Conservation (phyloP, 768 basidiomycete species). For the Mycena belliarum region DNA sequence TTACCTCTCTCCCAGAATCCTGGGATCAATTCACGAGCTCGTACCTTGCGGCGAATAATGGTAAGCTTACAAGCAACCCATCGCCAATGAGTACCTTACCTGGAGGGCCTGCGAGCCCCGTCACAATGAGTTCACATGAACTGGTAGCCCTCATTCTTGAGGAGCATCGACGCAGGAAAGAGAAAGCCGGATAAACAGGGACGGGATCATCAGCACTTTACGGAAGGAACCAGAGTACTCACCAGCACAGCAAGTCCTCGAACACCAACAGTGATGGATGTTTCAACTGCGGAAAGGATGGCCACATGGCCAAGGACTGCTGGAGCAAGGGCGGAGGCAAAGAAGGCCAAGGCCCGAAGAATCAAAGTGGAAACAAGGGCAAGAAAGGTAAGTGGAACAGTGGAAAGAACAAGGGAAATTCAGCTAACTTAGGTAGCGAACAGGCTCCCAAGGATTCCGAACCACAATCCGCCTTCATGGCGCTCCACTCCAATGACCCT, state of each 20-base stretch:
- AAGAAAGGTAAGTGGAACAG: background rate
- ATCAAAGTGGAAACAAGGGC: background rate
- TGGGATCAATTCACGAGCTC: too few relatives aligned
- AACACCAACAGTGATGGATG: background rate
- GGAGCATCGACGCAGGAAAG: slow-evolving; percentile 9
- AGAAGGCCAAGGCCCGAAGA: background rate
- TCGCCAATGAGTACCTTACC: too few relatives aligned
- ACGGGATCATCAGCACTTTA: slow-evolving; percentile 8
- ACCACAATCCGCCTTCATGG: background rate
- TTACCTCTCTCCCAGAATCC: too few relatives aligned
- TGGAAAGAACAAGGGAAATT: background rate
- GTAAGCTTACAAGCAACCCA: too few relatives aligned
- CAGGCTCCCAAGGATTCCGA: background rate
- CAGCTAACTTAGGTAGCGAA: background rate
- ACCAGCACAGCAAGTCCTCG: background rate
- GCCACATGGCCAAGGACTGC: slow-evolving; percentile 7
- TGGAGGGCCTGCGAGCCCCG: background rate
- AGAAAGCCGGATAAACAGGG: slow-evolving; percentile 6
- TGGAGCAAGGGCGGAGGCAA: slow-evolving; percentile 6
- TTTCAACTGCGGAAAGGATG: background rate
- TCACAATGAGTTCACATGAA: slow-evolving; percentile 4
- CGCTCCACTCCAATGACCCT: background rate
- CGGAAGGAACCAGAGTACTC: slow-evolving; percentile 1
- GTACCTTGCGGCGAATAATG: too few relatives aligned
- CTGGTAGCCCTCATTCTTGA: slow-evolving; percentile 12